Evolutionary conservation across 2,329 filamentous ascomycete genomes (phyloP), one percentile per base, ranked within the genome.

Genomic region (Stemphylium beticola): DNA sequence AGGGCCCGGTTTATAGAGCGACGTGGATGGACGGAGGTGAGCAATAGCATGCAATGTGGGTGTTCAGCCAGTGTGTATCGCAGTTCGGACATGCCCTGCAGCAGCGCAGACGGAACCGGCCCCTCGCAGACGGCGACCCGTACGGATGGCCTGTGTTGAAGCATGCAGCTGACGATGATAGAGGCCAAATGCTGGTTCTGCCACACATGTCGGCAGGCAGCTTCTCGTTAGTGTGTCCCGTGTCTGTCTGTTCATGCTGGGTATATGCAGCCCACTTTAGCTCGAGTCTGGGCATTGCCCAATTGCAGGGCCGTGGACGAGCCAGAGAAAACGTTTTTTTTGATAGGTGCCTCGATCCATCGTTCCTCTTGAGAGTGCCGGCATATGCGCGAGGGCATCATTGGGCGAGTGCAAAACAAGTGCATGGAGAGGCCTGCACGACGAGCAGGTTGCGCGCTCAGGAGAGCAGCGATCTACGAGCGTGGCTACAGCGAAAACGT

Each of bases 191-290:
- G 42, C 43, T 57, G 56, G 50, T 57, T 53, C 56, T 55, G 51
- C 45, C 54, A 46, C 32, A 48, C 49, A 53, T 45, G 49, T 43
- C 58, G 58, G 49, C 60, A 55, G 44, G 46, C 57, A 49, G 52
- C 32, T 47, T 45, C 29, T 43, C 46, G 55, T 58, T 67, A 65
- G 63, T 56, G 59, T 64, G 68, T 76, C 75, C 73, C 72, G 75
- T 77, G 73, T 72, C 70, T 64, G 65, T 58, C 64, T 67, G 49
- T 64, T 71, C 66, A 77, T 78, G 76, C 74, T 62, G 67, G 65
- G 55, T 57, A 61, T 51, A 64, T 69, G 68, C 68, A 68, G 60
- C 53, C 60, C 45, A 49, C 43, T 43, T 55, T 68, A 67, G 67
- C 51, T 58, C 33, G 44, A 48, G 57, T 39, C 58, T 53, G 55